phyloP scores from a whole-genome alignment of 1,139 yeast species.

The Debaryomyces sp. region DNA sequence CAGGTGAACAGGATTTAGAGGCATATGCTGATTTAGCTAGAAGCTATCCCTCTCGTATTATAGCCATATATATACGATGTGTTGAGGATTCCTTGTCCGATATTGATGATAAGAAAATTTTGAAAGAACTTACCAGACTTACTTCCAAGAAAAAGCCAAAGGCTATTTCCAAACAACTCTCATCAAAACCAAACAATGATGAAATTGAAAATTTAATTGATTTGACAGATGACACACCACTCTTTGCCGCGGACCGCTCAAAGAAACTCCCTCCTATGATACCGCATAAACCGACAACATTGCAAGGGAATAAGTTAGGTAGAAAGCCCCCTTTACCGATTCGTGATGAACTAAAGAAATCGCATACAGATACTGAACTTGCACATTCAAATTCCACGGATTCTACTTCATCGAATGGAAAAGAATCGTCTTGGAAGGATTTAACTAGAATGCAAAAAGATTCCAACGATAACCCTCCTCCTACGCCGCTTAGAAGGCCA shows the following conservation, averaged over 20 bases:
- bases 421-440: background rate
- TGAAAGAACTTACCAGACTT: constrained; percentile 33
- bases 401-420: background rate
- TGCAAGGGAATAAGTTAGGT: constrained; percentile 28
- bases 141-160: background rate
- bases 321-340: constrained; percentile 28
- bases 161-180: background rate
- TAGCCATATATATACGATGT: constrained; percentile 80
- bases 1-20: constrained; percentile 94
- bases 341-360: constrained; percentile 8
- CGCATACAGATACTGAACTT: constrained; percentile 11
- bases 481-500: constrained; percentile 9
- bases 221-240: constrained; percentile 25
- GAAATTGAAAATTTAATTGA: constrained; percentile 37
- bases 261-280: constrained; percentile 39
- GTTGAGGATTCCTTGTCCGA: constrained; percentile 71
- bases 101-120: constrained; percentile 44
- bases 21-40: constrained; percentile 79
- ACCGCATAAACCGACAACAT: constrained; percentile 40
- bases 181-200: constrained; percentile 11
- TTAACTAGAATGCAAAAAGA: background rate
- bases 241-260: constrained; percentile 15
- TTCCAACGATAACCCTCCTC: constrained; percentile 1
- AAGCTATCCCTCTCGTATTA: constrained; percentile 59
- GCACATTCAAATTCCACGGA: background rate